Base-by-base conservation (phyloP, 352 stramenopile species). In the Blastocystis sp. region DNA sequence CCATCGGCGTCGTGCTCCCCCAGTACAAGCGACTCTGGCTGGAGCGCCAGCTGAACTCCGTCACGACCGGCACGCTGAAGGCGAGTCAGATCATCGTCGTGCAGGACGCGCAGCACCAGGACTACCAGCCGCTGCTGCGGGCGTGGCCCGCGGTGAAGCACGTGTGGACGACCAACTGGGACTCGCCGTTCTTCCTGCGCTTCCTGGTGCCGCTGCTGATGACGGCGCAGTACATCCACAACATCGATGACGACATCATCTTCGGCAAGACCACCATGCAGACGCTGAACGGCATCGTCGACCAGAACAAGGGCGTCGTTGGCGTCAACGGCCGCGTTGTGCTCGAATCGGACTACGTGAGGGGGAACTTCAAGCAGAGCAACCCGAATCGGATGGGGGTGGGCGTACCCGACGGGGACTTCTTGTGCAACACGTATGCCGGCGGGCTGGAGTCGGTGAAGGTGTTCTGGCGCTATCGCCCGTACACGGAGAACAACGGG, bases 371-470 rank as follows among this genome's bases (percentile, higher is more conserved):
- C 41, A 17, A 64, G 0, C 21, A 66, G 7, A 38, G 41, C 21
- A 43, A 23, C 43, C 48, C 14, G 17, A 23, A 62, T n/a, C 41
- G 41, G 5, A 38, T 41, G 11, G 14, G 3, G 17, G n/a, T n/a
- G n/a, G 48, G 28, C 4, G 11, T 1, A 0, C n/a, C 43, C 43
- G 2, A 10, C 2, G 71, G 64, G 2, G 71, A 81, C 66, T 81
- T 81, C 10, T 45, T 81, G 71, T 45, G 64, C 48, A 45, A 81
- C 21, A 53, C 66, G 9, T 81, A 81, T 66, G 71, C 71, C 7
- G 23, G 59, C 21, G 66, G 28, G 2, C 23, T 41, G 17, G 52
- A 66, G n/a, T 23, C 64, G 9, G 34, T 28, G 17, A 81, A 81
- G 23, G 59, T 81, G 17, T 81, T 62, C 48, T 81, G 71, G 71